Evolutionary conservation across 1,139 yeast genomes (phyloP), one percentile per base, ranked within the genome.

Genomic region (Saccharomyces hybrid): DNA sequence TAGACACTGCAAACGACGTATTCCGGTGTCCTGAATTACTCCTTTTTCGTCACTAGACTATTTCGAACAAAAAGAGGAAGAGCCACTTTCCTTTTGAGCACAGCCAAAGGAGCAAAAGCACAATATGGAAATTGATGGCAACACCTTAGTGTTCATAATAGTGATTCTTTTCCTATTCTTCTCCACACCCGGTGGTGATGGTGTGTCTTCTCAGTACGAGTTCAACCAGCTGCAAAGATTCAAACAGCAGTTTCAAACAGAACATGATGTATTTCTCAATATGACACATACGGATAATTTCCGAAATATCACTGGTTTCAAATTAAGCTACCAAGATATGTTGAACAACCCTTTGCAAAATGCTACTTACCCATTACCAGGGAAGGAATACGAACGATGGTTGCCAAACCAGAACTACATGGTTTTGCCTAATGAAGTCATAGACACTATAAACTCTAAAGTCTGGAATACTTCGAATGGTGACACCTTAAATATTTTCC

Each of bases 301-400:
- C 66, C 87, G 86, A 0, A 85, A 87, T 62, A 68, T 88, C 9
- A 86, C 95, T 0, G 96, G 96, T 7, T 79, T 84, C 58, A 76
- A 75, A 64, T 70, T 83, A 55, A 82, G 86, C 51, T 87, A 84
- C 62, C 71, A 73, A 8, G 93, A 86, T 66, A 76, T 75, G 34
- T 16, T 76, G 3, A 63, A 71, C 4, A 78, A 79, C 9, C 73
- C 75, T 53, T 73, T 75, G 44, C 70, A 65, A 0, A 72, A 72
- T 55, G 75, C 78, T 53, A 75, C 82, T 0, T 85, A 85, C 80
- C 90, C 90, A 0, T 66, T 84, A 28, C 82, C 77, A 29, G 71
- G 73, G 34, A 68, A 73, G 32, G 69, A 73, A 7, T 73, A 75
- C 48, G 62, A 71, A 21, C 78, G 81, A 3, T 85, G 86, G 81